A percentile compares a stretch with the other conserved stretches of the same genome.
Conservation (phyloP, 2,329 filamentous ascomycete genomes). For the Podosphaera leucotricha region DNA sequence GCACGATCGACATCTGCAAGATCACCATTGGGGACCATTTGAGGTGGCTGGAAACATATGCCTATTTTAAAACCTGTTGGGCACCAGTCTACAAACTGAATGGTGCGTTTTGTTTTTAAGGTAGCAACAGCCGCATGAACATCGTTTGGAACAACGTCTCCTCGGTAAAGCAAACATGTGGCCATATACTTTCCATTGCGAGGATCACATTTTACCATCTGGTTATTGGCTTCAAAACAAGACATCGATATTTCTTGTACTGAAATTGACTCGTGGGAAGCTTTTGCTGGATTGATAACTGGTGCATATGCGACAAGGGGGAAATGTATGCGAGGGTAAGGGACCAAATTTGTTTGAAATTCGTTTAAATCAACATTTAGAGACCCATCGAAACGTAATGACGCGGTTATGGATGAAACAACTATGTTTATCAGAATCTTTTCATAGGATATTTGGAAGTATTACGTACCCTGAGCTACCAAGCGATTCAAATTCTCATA, state of each 20-base stretch:
- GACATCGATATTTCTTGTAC: slow-evolving; percentile 97
- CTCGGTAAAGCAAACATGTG: slow-evolving; percentile 91
- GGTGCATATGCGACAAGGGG: slow-evolving; percentile 90
- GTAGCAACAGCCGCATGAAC: slow-evolving; percentile 32
- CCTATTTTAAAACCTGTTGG: slow-evolving; percentile 46
- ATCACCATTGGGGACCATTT: slow-evolving; percentile 26
- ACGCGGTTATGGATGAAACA: slow-evolving; percentile 94
- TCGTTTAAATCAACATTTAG: slow-evolving; percentile 99
- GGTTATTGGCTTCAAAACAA: slow-evolving; percentile 99
- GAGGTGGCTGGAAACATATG: slow-evolving; percentile 39
- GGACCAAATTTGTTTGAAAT: slow-evolving; percentile 99
- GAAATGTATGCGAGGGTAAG: slow-evolving; percentile 98
- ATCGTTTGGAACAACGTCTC: slow-evolving; percentile 48
- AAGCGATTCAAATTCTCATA: slow-evolving; percentile 98
- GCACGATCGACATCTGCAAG: slow-evolving; percentile 43
- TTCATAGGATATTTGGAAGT: not conserved
- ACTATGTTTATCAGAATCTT: slow-evolving; percentile 28
- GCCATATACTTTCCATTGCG: slow-evolving; percentile 99
- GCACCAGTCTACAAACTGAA: slow-evolving; percentile 46
- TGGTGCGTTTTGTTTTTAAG: slow-evolving; percentile 39
- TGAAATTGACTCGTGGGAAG: slow-evolving; percentile 91
- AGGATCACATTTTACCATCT: slow-evolving; percentile 99
- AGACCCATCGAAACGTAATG: slow-evolving; percentile 92
- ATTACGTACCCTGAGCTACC: slow-evolving; percentile 67
- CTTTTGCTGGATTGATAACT: slow-evolving; percentile 85